A percentile compares a stretch with the other conserved stretches of the same genome.
Conservation (phyloP, 1,139 yeast genomes). For the Martiniozyma asiatica region DNA sequence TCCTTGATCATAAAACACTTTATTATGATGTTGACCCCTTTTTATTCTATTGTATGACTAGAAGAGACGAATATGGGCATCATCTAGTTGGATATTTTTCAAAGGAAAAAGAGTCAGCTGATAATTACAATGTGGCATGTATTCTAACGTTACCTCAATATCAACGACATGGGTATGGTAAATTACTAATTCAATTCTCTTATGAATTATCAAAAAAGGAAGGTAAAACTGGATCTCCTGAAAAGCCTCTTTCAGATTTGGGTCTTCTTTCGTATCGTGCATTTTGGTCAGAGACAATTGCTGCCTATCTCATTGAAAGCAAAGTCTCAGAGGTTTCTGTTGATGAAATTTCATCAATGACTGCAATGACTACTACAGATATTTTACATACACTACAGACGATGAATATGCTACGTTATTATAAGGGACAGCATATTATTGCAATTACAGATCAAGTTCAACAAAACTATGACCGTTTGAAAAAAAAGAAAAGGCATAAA, state of each 20-base stretch:
- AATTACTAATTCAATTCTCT: constrained; percentile 81
- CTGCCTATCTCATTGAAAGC: constrained; percentile 59
- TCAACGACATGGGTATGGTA: constrained; percentile 91
- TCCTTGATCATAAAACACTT: constrained; percentile 87
- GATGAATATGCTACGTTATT: constrained; percentile 77
- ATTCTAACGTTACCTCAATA: constrained; percentile 90
- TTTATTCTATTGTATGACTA: constrained; percentile 88
- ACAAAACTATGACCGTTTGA: constrained; percentile 62
- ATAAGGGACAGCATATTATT: constrained; percentile 92
- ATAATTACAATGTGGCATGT: constrained; percentile 95
- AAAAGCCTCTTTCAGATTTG: constrained; percentile 89
- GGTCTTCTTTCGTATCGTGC: constrained; percentile 92
- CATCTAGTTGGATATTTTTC: constrained; percentile 94
- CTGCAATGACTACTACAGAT: constrained; percentile 95
- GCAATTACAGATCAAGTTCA: constrained; percentile 79
- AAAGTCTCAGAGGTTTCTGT: constrained; percentile 64
- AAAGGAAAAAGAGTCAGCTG: constrained; percentile 92
- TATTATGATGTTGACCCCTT: constrained; percentile 98
- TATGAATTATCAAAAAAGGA: constrained; percentile 82
- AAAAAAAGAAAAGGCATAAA: constrained; percentile 64
- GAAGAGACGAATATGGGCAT: constrained; percentile 78
- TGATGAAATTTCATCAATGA: constrained; percentile 76
- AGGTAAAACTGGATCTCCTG: constrained; percentile 90
- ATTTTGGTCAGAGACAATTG: constrained; percentile 87
- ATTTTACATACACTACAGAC: constrained; percentile 88